These are phyloP conservation scores for Tilletiaria anomala DNA, from an alignment of 1,284 basidiomycete species.

Conservation along the genomic window DNA sequence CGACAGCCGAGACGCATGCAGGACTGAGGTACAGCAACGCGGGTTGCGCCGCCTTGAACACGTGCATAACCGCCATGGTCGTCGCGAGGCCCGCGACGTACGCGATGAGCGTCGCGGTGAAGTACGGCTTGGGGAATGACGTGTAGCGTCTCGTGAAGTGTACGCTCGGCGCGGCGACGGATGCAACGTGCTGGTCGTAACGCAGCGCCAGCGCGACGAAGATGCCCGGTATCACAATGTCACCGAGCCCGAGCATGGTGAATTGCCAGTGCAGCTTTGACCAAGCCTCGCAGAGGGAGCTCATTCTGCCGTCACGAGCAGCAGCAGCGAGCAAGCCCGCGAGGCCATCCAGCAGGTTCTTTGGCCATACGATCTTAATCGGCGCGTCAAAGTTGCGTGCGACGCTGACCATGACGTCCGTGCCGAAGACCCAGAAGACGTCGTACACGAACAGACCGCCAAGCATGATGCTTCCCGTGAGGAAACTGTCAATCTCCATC, in stretches of 20 bases:
- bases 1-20: constrained; percentile 44
- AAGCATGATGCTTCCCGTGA: constrained; percentile 70
- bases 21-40: constrained; percentile 71
- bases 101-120: constrained; percentile 54
- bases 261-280: constrained; percentile 48
- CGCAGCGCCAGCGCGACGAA: constrained; percentile 77
- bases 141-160: constrained; percentile 19
- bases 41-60: constrained; percentile 66
- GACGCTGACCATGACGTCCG: constrained; percentile 46
- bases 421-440: constrained; percentile 38
- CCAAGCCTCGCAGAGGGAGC: too few species aligned
- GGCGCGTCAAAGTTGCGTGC: constrained; percentile 85
- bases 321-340: too few species aligned
- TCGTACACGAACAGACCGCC: constrained; percentile 37
- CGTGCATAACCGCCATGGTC: constrained; percentile 81
- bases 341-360: constrained; percentile 21
- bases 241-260: constrained; percentile 84
- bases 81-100: constrained; percentile 64
- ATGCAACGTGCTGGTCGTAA: constrained; percentile 56
- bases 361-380: constrained; percentile 49
- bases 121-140: constrained; percentile 61
- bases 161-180: constrained; percentile 25
- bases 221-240: constrained; percentile 76
- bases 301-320: neutral
- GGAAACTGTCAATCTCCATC: constrained; percentile 76